These are phyloP conservation scores for Peltaster fructicola DNA, from an alignment of 2,329 filamentous ascomycete genomes.

Conservation along the genomic window DNA sequence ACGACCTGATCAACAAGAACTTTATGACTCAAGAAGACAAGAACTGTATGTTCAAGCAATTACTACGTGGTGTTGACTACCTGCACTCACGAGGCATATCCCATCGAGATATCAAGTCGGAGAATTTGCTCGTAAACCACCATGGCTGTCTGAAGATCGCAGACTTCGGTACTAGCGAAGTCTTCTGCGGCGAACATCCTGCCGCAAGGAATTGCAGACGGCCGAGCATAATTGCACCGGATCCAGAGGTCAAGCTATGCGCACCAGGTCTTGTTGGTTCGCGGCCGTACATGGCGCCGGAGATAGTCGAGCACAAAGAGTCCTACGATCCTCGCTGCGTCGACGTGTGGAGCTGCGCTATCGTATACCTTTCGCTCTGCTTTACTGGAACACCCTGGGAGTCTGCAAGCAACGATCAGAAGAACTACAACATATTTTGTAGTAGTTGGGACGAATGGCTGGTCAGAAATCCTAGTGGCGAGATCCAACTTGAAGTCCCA, in stretches of 20 bases:
- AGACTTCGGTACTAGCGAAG: conserved; percentile 78
- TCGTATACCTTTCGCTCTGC: conserved; percentile 64
- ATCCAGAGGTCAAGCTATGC: conserved; percentile 54
- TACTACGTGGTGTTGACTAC: conserved; percentile 66
- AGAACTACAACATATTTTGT: conserved; percentile 47
- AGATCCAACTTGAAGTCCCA: conserved; percentile 21
- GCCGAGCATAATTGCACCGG: conserved; percentile 52
- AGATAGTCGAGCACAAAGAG: conserved; percentile 53
- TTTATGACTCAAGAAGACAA: conserved; percentile 53
- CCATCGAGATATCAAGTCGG: conserved; percentile 79
- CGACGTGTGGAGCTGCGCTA: conserved; percentile 73
- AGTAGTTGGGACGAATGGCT: conserved; percentile 54
- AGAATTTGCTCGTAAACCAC: conserved; percentile 64
- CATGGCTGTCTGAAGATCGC: conserved; percentile 78
- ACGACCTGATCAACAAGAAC: conserved; percentile 49
- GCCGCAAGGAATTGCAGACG: conserved; percentile 33
- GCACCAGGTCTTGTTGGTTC: conserved; percentile 70
- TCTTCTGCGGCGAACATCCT: conserved; percentile 68
- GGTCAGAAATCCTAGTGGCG: conserved; percentile 32
- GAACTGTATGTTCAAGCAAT: conserved; percentile 75
- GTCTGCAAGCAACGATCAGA: conserved; percentile 37
- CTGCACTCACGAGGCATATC: conserved; percentile 72
- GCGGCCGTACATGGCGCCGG: conserved; percentile 72
- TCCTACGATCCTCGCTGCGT: conserved; percentile 58
- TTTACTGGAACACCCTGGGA: conserved; percentile 60